Conservation (phyloP, 768 basidiomycete genomes). For the Phlegmacium glaucopus region DNA sequence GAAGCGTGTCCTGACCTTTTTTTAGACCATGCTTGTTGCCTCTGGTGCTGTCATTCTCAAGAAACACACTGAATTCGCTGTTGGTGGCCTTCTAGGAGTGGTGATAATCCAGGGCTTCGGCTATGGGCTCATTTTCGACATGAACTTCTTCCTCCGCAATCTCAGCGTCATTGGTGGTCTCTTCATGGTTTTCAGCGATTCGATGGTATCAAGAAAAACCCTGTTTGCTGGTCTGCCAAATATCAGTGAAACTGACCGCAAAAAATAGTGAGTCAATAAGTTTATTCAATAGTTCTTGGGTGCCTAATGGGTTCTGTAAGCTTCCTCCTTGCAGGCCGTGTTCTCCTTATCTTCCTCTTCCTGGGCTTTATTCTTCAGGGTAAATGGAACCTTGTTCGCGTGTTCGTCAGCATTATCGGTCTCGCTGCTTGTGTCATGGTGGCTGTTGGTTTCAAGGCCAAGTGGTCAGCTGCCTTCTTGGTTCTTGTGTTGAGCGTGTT, state of each 20-base stretch:
- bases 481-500: conserved; percentile 88
- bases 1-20: not conserved
- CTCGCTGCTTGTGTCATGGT: conserved; percentile 94
- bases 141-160: conserved; percentile 99
- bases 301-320: conserved; percentile 35
- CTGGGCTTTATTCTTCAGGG: conserved; percentile 96
- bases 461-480: conserved; percentile 96
- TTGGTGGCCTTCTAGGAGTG: conserved; percentile 85
- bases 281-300: not conserved
- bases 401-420: conserved; percentile 87
- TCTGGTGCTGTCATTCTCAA: conserved; percentile 87
- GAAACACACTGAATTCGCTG: conserved; percentile 83
- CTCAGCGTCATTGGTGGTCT: conserved; percentile 96
- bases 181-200: conserved; percentile 98
- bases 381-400: conserved; percentile 80
- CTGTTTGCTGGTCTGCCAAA: conserved; percentile 88
- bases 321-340: conserved; percentile 95
- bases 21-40: conserved; percentile 82
- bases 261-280: conserved; percentile 80
- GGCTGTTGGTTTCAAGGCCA: conserved; percentile 98
- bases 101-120: conserved; percentile 96
- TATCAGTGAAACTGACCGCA: conserved; percentile 92
- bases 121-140: conserved; percentile 98
- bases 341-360: conserved; percentile 98
- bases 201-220: conserved; percentile 83